These are phyloP conservation scores for Penicillium mononematosum DNA, from an alignment of 495 filamentous ascomycete species.

Conservation along the genomic window DNA sequence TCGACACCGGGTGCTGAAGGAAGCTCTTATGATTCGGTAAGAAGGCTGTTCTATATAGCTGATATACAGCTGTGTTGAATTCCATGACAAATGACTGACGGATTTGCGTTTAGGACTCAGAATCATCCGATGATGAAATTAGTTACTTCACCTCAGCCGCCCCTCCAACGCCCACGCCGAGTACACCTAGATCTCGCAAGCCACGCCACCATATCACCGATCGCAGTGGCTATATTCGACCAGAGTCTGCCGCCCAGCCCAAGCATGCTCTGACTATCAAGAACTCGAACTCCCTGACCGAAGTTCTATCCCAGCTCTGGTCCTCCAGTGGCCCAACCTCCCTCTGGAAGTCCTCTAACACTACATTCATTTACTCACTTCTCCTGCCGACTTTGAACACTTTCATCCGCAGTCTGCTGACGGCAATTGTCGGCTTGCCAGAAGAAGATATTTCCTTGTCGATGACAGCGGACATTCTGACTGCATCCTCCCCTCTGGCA, in stretches of 20 bases:
- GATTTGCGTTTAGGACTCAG: slow-evolving; percentile 28
- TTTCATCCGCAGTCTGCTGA: slow-evolving; percentile 79
- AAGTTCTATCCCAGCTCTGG: slow-evolving; percentile 83
- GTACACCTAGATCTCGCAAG: slow-evolving; percentile 50
- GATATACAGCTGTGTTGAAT: background rate
- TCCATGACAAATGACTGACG: slow-evolving; percentile 9
- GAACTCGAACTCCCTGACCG: slow-evolving; percentile 69
- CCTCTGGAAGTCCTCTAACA: slow-evolving; percentile 90
- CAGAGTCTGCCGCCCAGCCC: slow-evolving; percentile 36
- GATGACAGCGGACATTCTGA: slow-evolving; percentile 59
- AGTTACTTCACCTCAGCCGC: slow-evolving; percentile 79
- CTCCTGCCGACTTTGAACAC: slow-evolving; percentile 82
- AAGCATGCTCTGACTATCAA: slow-evolving; percentile 67
- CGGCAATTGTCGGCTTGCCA: slow-evolving; percentile 78
- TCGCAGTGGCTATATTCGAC: slow-evolving; percentile 49
- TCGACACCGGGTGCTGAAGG: slow-evolving; percentile 29
- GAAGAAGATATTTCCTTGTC: slow-evolving; percentile 63
- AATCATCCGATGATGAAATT: slow-evolving; percentile 74
- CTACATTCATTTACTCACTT: slow-evolving; percentile 84
- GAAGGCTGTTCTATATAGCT: slow-evolving; percentile 15
- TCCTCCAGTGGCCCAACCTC: slow-evolving; percentile 85
- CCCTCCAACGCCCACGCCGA: slow-evolving; percentile 56
- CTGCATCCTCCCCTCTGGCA: slow-evolving; percentile 68
- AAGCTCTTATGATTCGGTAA: slow-evolving; percentile 39
- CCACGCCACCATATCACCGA: slow-evolving; percentile 48